phyloP scores from a whole-genome alignment of 345 rosid genomes.

The Carallia pectinifolia region DNA sequence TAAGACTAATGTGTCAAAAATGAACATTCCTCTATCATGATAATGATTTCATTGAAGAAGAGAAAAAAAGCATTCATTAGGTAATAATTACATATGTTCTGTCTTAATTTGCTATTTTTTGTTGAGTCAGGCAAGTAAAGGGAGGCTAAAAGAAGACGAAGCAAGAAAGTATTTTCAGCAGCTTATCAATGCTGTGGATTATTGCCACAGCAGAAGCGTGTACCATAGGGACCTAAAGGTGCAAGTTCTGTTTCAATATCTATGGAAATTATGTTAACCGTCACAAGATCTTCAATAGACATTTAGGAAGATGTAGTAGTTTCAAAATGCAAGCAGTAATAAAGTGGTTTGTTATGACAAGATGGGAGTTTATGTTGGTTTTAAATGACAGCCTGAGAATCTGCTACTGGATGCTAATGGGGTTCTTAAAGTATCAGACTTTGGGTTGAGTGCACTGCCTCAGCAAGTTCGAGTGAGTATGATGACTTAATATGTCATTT shows the following conservation, averaged over 20 bases:
- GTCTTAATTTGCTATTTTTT: slow-evolving; percentile 10
- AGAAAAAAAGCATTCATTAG: too few relatives aligned
- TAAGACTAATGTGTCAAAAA: slow-evolving; percentile 33
- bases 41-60: background rate
- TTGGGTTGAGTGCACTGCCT: slow-evolving; percentile 93
- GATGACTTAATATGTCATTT: background rate
- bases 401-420: slow-evolving; percentile 86
- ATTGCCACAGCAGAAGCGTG: slow-evolving; percentile 92
- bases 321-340: too few relatives aligned
- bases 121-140: slow-evolving; percentile 66
- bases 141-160: slow-evolving; percentile 92
- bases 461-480: slow-evolving; percentile 93
- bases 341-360: background rate
- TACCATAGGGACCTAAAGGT: slow-evolving; percentile 96
- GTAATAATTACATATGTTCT: background rate
- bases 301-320: background rate
- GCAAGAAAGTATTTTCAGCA: slow-evolving; percentile 91
- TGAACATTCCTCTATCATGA: background rate
- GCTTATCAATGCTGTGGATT: slow-evolving; percentile 95
- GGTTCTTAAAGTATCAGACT: slow-evolving; percentile 83
- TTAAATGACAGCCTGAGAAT: slow-evolving; percentile 81
- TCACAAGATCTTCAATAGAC: background rate
- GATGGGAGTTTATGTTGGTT: slow-evolving; percentile 12
- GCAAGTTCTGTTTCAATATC: slow-evolving; percentile 6
- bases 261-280: background rate